phyloP scores from a whole-genome alignment of 768 basidiomycete species.

The Pilatotrama ljubarskyi region DNA sequence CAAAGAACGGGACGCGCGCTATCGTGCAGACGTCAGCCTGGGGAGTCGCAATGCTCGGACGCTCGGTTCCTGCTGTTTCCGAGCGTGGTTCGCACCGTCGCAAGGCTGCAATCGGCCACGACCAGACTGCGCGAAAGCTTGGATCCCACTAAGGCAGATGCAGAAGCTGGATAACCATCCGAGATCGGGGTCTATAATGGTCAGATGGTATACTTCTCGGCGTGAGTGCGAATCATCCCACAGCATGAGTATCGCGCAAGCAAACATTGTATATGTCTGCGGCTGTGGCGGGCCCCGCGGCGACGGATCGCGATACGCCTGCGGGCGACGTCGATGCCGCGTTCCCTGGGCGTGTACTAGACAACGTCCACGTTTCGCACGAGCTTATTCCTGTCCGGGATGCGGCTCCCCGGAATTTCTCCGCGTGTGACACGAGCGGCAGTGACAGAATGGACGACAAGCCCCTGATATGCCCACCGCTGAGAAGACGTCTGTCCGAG shows the following conservation, averaged over 20 bases:
- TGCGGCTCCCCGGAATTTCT: constrained; percentile 19
- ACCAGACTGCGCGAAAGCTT: constrained; percentile 2
- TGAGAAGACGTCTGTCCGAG: constrained; percentile 3
- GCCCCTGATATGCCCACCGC: background rate
- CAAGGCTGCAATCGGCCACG: constrained; percentile 7
- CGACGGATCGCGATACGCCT: constrained; percentile 13
- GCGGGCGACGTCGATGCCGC: background rate
- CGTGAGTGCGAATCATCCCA: constrained; percentile 17
- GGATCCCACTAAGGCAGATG: background rate
- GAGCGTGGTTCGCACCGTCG: constrained; percentile 11
- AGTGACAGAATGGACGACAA: background rate
- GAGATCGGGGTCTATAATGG: constrained; percentile 18
- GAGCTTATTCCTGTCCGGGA: constrained; percentile 19
- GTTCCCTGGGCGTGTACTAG: background rate
- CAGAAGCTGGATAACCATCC: constrained; percentile 2
- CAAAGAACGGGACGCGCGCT: constrained; percentile 3
- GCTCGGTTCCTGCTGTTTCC: background rate
- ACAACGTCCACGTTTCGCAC: constrained; percentile 12
- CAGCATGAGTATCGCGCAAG: background rate
- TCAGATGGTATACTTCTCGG: constrained; percentile 14
- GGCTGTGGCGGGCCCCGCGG: background rate
- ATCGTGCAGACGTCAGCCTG: background rate
- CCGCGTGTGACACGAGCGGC: constrained; percentile 4
- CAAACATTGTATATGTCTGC: background rate
- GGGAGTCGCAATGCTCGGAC: background rate